Percentiles rank a stretch among this genome's conserved stretches.
phyloP scores from a whole-genome alignment of 805 yeast genomes.

The Saturnispora galanensis region DNA sequence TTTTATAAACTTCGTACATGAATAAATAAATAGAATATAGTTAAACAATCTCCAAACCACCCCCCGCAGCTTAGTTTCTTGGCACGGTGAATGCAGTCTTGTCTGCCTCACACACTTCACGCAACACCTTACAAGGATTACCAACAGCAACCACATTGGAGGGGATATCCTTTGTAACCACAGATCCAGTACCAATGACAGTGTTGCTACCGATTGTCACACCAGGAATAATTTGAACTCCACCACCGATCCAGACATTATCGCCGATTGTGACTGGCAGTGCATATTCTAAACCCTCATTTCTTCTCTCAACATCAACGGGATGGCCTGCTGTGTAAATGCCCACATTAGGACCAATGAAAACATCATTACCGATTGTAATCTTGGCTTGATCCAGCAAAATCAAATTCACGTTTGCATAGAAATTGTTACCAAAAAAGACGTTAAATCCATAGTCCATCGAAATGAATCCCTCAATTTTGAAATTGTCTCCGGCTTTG shows the following conservation, averaged over 20 bases:
- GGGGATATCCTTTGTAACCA: constrained; percentile 51
- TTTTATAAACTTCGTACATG: no score
- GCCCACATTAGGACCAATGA: constrained; percentile 55
- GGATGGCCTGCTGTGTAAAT: constrained; percentile 61
- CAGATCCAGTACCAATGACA: constrained; percentile 60
- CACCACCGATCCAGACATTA: constrained; percentile 61
- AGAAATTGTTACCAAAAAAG: constrained; percentile 46
- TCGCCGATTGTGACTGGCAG: constrained; percentile 49
- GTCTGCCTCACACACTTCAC: constrained; percentile 1
- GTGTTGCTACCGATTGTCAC: constrained; percentile 53
- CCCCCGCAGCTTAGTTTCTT: neutral
- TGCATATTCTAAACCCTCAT: constrained; percentile 42
- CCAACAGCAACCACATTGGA: constrained; percentile 51
- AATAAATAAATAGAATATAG: no score
- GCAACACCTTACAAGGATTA: constrained; percentile 29
- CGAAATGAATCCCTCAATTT: constrained; percentile 42
- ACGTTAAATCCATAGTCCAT: constrained; percentile 64
- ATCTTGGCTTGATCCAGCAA: constrained; percentile 54
- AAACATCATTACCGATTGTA: constrained; percentile 47
- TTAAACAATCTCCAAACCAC: no score
- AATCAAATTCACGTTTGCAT: constrained; percentile 46
- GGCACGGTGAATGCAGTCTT: constrained; percentile 2
- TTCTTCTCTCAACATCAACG: constrained; percentile 36
- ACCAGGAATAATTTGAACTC: constrained; percentile 50
- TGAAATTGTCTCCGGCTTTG: neutral